Base-by-base conservation (phyloP, 768 basidiomycete genomes). In the Pleurotus citrinopileatus region DNA sequence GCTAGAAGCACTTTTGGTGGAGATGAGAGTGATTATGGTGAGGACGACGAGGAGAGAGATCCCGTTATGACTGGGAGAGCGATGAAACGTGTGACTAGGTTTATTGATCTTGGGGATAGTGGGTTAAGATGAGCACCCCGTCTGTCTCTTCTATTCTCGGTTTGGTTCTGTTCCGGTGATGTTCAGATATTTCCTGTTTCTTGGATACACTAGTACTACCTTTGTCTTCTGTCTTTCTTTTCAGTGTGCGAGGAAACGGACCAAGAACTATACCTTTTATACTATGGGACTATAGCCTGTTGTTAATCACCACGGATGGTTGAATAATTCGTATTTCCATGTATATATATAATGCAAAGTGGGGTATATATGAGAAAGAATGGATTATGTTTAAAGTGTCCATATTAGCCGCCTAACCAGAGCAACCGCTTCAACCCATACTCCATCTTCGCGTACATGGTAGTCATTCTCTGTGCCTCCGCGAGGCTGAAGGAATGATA, bases 361-460 rank as follows among this genome's bases (percentile, higher is more conserved):
- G 26, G 28, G 47, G 47, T 48, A 48, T 48, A 48, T 48, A 23
- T 19, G 29, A 37, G 36, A n/a, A 50, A 27, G 25, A 10, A 32
- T 20, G 44, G 9, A n/a, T 34, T n/a, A 9, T 9, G 9, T 34
- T 9, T 48, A 6, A 48, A 32, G 28, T 48, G 32, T 42, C 15
- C 15, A n/a, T 13, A 22, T 69, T 57, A 91, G 58, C 87, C 80
- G 45, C 91, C 90, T 44, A 96, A 69, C 94, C 94, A 96, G 55
- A 96, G 69, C 65, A 96, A 71, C 59, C 93, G 76, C 77, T 95
- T 98, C 47, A 97, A 77, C 0, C 91, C 91, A 66, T 96, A 93
- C 64, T 97, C 94, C 83, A 96, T 88, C 72, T 94, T 93, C 12
- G 93, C 83, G 67, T 91, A 89, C 59, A 95, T 75, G 57, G 85